Base-by-base conservation (phyloP, 441 rosid species). In the Eruca vesicaria region DNA sequence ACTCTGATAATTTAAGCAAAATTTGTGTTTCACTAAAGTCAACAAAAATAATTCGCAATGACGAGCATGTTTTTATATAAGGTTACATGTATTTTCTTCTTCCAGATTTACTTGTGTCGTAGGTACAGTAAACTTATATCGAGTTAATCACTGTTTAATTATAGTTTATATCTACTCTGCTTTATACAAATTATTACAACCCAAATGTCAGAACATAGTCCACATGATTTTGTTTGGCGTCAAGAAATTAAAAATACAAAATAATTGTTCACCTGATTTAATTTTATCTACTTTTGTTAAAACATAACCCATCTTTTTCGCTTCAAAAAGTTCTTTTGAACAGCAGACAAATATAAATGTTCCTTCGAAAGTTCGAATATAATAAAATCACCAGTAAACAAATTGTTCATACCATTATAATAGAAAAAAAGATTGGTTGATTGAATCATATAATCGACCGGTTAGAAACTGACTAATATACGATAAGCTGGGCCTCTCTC, bases 181-280 rank as follows among this genome's bases (percentile, higher is more conserved):
- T 66, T 59, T 71, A 66, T 43, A 20, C 77, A 50, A n/a, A n/a
- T 59, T 59, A 66, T 63, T 50, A 66, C 76, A 71, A 77, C 57
- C 48, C 38, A 50, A 65, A 59, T 77, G 69, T 66, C 68, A 71
- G 57, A 77, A 71, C 72, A 66, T 2, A 77, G 76, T 71, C 72
- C 80, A 77, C 73, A 66, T 77, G 80, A 60, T 72, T 71, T 77
- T 71, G 64, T 77, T 66, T 77, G 65, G 53, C 59, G 58, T 72
- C 62, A 10, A 43, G 53, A n/a, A 16, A 41, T n/a, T 23, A 23
- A 55, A 33, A 53, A 14, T 12, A 70, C 58, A 35, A 33, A 53
- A 19, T 12, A 70, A 43, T 43, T 63, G 67, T 64, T 61, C 67
- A 70, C 71, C 66, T 70, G 71, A 70, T 70, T 69, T 70, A 71